Evolutionary conservation across 805 yeast species (phyloP).

Genomic region (Wickerhamiella siamensis): DNA sequence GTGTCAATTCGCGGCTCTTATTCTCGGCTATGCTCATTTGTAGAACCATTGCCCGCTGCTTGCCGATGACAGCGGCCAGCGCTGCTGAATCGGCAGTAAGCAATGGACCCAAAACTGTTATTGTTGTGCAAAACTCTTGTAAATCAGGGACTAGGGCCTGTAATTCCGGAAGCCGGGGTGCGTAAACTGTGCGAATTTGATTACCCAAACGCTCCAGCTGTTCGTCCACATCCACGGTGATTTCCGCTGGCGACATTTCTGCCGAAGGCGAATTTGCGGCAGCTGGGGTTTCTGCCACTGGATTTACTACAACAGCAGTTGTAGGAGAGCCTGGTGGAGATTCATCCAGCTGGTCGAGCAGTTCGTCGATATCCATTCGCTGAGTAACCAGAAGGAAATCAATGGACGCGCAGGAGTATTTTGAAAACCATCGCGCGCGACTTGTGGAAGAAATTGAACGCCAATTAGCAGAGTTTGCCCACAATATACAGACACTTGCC

Average conservation of each 20-base stretch:
- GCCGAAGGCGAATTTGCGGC: background rate
- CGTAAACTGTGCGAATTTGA: slow-evolving; percentile 39
- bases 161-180: slow-evolving; percentile 56
- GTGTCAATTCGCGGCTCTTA: slow-evolving; percentile 23
- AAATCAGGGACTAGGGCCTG: slow-evolving; percentile 48
- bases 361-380: slow-evolving; percentile 21
- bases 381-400: no score
- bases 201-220: slow-evolving; percentile 40
- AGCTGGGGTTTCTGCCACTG: background rate
- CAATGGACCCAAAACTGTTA: slow-evolving; percentile 35
- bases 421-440: slow-evolving; percentile 45
- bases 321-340: no score
- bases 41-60: slow-evolving; percentile 56
- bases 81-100: background rate
- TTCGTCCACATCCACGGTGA: slow-evolving; percentile 37
- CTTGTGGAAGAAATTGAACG: slow-evolving; percentile 38
- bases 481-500: slow-evolving; percentile 50
- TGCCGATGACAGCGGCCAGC: slow-evolving; percentile 31
- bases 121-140: slow-evolving; percentile 42
- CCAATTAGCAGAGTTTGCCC: slow-evolving; percentile 43
- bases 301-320: slow-evolving; percentile 7
- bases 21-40: slow-evolving; percentile 57
- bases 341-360: slow-evolving; percentile 27
- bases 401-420: slow-evolving; percentile 14
- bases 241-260: slow-evolving; percentile 18